Evolutionary conservation across 768 basidiomycete species (phyloP), one percentile per base, ranked within the genome.

Genomic region (Mycena latifolia): DNA sequence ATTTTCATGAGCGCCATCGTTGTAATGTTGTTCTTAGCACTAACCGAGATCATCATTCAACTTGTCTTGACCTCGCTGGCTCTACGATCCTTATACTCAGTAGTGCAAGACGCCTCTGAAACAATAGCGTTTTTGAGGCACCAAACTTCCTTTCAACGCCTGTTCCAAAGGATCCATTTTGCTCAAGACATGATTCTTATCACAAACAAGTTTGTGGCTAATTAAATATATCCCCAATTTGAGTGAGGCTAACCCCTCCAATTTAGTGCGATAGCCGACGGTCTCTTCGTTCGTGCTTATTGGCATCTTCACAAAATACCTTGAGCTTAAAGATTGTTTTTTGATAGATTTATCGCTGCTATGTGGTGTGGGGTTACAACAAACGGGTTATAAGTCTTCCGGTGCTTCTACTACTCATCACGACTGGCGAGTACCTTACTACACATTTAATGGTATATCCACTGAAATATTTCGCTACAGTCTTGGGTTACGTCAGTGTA

Each of bases 231-330:
- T 48, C n/a, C 2, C 24, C 15, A 39, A 18, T 50, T 10, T 0
- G 2, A 14, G 20, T n/a, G n/a, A n/a, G 24, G 11, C 33, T 55
- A 18, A 62, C 35, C 5, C n/a, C n/a, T n/a, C 24, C 4, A 28
- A 11, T 28, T 11, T 11, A 63, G 62, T 27, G 46, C 39, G 35
- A 18, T 63, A n/a, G 62, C 62, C 1, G 62, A 63, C 39, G 47
- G 62, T 39, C 47, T 63, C 46, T 63, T 63, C n/a, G 62, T 55
- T 45, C 33, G 62, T 45, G 17, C 22, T 8, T 10, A 3, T 56
- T n/a, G n/a, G n/a, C n/a, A 3, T 17, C 33, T 39, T 39, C 18
- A 18, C 9, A 5, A 7, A 25, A 39, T 41, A 33, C 1, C 14
- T 20, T 20, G 7, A 27, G 12, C 10, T 33, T 17, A n/a, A 63